Percentiles rank a stretch among this genome's conserved stretches.
Conservation (phyloP, 352 stramenopile species). For the Globisporangium mamillatum region DNA sequence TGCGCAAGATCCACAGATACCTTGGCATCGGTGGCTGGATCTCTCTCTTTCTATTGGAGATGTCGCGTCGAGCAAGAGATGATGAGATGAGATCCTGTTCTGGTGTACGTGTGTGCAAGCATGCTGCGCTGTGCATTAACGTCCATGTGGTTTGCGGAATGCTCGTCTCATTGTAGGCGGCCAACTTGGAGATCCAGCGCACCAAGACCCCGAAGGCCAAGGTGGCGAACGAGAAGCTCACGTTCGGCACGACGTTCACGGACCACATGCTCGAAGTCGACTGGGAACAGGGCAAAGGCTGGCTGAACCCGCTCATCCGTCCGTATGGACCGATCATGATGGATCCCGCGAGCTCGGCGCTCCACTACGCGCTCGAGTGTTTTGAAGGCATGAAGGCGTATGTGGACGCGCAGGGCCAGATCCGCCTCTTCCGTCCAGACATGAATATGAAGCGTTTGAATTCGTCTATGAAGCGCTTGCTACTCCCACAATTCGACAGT, state of each 20-base stretch:
- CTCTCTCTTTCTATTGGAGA: background rate
- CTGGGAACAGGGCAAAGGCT: conserved; percentile 83
- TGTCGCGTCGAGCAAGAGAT: background rate
- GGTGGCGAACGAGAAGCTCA: conserved; percentile 82
- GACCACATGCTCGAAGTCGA: conserved; percentile 97
- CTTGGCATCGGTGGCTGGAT: background rate
- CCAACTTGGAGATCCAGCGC: conserved; percentile 15
- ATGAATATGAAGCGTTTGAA: conserved; percentile 97
- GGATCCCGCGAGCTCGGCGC: conserved; percentile 87
- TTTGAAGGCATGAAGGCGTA: conserved; percentile 97
- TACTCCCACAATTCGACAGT: conserved; percentile 89
- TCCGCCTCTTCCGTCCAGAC: conserved; percentile 95
- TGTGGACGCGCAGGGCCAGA: conserved; percentile 70
- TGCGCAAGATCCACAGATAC: background rate
- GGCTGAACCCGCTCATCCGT: conserved; percentile 88
- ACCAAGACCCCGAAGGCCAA: conserved; percentile 33
- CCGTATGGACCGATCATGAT: conserved; percentile 91
- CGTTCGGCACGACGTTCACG: conserved; percentile 94
- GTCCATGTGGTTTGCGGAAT: background rate
- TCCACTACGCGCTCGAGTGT: conserved; percentile 96
- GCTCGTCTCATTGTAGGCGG: conserved; percentile 1
- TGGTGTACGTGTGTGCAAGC: background rate
- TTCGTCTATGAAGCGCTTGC: conserved; percentile 91
- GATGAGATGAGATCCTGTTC: background rate
- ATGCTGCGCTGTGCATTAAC: background rate